A percentile compares a stretch with the other conserved stretches of the same genome.
Conservation (phyloP, 805 yeast genomes). For the Metschnikowia dekortorum region DNA sequence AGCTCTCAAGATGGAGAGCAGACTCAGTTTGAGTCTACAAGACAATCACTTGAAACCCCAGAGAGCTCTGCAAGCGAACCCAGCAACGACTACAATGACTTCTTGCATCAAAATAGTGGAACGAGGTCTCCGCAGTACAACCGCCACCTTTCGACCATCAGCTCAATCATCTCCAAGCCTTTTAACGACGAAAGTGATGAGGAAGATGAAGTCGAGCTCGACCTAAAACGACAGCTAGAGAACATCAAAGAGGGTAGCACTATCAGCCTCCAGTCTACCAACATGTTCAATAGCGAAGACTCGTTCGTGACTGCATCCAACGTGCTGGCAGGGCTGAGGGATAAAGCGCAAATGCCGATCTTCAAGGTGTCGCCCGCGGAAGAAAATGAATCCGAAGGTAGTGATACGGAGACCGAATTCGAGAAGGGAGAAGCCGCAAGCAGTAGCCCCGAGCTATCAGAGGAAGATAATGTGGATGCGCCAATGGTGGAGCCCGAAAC, state of each 20-base stretch:
- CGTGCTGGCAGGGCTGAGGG: background rate
- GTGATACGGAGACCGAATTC: slow-evolving; percentile 7
- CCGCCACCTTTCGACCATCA: slow-evolving; percentile 38
- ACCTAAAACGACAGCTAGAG: slow-evolving; percentile 36
- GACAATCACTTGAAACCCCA: slow-evolving; percentile 8
- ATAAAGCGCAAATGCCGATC: slow-evolving; percentile 3
- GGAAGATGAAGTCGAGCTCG: slow-evolving; percentile 33
- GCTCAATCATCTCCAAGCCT: slow-evolving; percentile 39
- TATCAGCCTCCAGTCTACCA: slow-evolving; percentile 5
- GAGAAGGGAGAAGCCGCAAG: background rate
- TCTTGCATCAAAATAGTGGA: slow-evolving; percentile 17
- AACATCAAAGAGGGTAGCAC: slow-evolving; percentile 25
- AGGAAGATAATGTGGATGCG: background rate
- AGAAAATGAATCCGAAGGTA: background rate
- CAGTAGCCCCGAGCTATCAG: background rate
- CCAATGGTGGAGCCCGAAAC: slow-evolving; percentile 7
- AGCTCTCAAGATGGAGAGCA: slow-evolving; percentile 9
- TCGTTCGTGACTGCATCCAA: slow-evolving; percentile 8
- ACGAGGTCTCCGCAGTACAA: slow-evolving; percentile 14
- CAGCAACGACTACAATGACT: slow-evolving; percentile 22
- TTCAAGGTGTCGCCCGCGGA: slow-evolving; percentile 5
- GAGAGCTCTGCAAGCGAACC: slow-evolving; percentile 9
- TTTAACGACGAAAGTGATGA: slow-evolving; percentile 22
- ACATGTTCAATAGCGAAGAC: slow-evolving; percentile 6
- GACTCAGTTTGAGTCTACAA: slow-evolving; percentile 1